Evolutionary conservation across 2,329 filamentous ascomycete genomes (phyloP).

Genomic region (Rhinocladiella similis): DNA sequence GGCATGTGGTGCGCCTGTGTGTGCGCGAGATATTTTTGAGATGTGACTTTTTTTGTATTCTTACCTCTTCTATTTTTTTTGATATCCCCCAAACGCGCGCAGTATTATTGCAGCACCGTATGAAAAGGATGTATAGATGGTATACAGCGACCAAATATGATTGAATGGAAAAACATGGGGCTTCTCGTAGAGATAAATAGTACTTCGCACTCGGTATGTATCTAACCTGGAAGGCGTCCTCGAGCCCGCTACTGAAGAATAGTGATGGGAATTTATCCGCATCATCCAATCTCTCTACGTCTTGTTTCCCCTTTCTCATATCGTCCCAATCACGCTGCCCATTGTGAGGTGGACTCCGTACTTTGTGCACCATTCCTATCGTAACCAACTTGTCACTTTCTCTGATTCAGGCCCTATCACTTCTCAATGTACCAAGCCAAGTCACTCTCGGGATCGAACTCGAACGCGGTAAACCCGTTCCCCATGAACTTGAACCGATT

Average conservation of each 20-base stretch:
- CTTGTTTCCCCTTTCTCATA: neutral
- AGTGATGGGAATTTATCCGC: neutral
- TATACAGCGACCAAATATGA: neutral
- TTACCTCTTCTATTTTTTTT: neutral
- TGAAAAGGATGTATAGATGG: neutral
- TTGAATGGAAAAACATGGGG: neutral
- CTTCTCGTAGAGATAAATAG: no score
- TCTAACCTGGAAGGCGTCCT: no score
- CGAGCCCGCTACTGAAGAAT: no score
- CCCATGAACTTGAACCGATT: slow-evolving; percentile 52
- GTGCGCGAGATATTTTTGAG: neutral
- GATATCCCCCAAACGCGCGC: neutral
- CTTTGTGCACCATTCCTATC: neutral
- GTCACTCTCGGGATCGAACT: slow-evolving; percentile 30
- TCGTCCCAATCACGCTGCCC: neutral
- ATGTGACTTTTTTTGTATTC: neutral
- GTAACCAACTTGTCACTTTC: neutral
- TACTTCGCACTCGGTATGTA: no score
- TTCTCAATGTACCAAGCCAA: slow-evolving; percentile 32
- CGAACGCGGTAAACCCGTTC: slow-evolving; percentile 45
- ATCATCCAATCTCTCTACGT: neutral
- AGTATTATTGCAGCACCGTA: neutral
- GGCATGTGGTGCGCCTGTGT: neutral
- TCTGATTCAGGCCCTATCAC: neutral
- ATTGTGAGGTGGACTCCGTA: neutral